Conservation (phyloP, 2,329 filamentous ascomycete species). For the Blastomyces gilchristii region DNA sequence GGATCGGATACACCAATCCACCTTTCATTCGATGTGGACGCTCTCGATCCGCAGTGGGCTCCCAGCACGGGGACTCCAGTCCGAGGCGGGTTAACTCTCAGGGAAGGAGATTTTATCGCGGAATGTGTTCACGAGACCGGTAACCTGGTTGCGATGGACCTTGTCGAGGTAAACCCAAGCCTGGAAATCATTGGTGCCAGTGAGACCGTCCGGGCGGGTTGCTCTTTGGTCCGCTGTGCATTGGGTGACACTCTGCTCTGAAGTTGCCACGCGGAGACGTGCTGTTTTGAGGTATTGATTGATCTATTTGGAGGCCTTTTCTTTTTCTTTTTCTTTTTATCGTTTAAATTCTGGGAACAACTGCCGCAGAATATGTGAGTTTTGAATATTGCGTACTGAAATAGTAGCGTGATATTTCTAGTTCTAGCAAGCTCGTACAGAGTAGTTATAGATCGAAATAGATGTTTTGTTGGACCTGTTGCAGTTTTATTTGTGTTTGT, state of each 20-base stretch:
- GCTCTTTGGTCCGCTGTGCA: constrained; percentile 82
- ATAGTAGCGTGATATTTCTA: background rate
- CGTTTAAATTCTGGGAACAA: background rate
- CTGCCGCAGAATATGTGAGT: background rate
- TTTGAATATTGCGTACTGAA: background rate
- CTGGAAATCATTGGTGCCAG: constrained; percentile 59
- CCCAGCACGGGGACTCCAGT: constrained; percentile 94
- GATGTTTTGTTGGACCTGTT: background rate
- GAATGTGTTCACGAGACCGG: constrained; percentile 75
- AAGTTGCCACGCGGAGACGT: constrained; percentile 14
- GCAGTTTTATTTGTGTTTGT: background rate
- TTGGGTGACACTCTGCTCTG: constrained; percentile 83
- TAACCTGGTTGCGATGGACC: constrained; percentile 65
- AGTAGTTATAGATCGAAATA: background rate
- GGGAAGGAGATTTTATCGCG: constrained; percentile 95
- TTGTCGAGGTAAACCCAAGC: constrained; percentile 72
- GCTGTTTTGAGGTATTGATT: background rate
- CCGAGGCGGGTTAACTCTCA: constrained; percentile 79
- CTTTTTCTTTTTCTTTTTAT: background rate
- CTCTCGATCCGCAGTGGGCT: constrained; percentile 89
- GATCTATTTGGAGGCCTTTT: background rate
- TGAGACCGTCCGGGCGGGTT: constrained; percentile 83
- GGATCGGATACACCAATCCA: constrained; percentile 92
- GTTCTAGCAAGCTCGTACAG: background rate
- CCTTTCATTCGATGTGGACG: constrained; percentile 93